These are phyloP conservation scores for Xylaria sp. DNA, from an alignment of 2,329 filamentous ascomycete genomes.

Conservation along the genomic window DNA sequence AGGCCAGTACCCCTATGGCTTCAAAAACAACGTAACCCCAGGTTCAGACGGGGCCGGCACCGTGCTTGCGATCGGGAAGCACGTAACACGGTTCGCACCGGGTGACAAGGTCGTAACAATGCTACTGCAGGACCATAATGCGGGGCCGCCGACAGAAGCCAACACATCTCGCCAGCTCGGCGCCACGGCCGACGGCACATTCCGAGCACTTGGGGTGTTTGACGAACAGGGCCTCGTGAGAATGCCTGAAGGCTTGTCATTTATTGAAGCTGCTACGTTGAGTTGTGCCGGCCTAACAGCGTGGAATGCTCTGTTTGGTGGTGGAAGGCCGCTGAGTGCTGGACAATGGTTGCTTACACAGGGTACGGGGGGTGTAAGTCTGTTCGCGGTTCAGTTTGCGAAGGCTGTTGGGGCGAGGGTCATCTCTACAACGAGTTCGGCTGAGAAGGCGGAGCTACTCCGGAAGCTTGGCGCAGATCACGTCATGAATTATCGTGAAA, in stretches of 20 bases:
- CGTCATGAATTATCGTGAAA: slow-evolving; percentile 57
- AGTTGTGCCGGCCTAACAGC: slow-evolving; percentile 60
- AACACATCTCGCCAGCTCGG: slow-evolving; percentile 40
- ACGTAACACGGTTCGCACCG: slow-evolving; percentile 60
- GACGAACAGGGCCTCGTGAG: slow-evolving; percentile 67
- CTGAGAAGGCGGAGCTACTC: slow-evolving; percentile 51
- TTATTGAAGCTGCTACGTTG: slow-evolving; percentile 60
- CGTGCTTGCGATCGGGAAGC: slow-evolving; percentile 59
- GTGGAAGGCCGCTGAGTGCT: slow-evolving; percentile 45
- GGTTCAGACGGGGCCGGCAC: slow-evolving; percentile 63
- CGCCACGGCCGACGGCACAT: slow-evolving; percentile 46
- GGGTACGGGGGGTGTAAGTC: slow-evolving; percentile 54
- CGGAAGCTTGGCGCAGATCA: slow-evolving; percentile 55
- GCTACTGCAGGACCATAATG: slow-evolving; percentile 42
- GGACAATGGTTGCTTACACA: slow-evolving; percentile 52
- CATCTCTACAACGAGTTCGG: slow-evolving; percentile 68
- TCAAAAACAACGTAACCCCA: slow-evolving; percentile 36
- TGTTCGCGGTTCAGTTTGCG: slow-evolving; percentile 54
- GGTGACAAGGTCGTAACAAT: slow-evolving; percentile 61
- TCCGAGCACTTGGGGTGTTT: slow-evolving; percentile 48
- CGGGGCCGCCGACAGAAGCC: slow-evolving; percentile 34
- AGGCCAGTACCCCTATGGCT: slow-evolving; percentile 35
- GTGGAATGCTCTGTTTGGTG: slow-evolving; percentile 67
- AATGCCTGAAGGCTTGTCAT: slow-evolving; percentile 62
- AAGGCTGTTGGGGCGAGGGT: slow-evolving; percentile 62